Evolutionary conservation across 192 early-diverging fungal species (phyloP).

Genomic region (Backusella tarrabulga): DNA sequence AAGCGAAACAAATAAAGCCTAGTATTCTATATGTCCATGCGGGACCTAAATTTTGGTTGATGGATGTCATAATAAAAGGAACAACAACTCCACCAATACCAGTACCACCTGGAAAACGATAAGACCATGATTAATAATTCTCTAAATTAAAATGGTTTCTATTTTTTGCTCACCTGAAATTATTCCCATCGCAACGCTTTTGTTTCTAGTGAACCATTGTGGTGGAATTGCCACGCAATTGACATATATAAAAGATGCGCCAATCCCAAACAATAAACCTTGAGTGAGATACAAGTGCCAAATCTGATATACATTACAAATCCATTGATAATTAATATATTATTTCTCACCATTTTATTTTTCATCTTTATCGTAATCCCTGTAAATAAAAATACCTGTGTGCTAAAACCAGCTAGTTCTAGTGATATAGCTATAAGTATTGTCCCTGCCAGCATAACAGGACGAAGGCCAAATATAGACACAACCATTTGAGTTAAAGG

Average conservation of each 20-base stretch:
- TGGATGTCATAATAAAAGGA: conserved; percentile 51
- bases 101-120: conserved; percentile 42
- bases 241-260: conserved; percentile 31
- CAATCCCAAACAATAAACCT: conserved; percentile 55
- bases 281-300: conserved; percentile 64
- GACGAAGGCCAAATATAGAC: conserved; percentile 11
- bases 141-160: too few species aligned
- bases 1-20: conserved; percentile 26
- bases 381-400: not conserved
- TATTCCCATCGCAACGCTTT: conserved; percentile 55
- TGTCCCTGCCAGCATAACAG: conserved; percentile 13
- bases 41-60: conserved; percentile 54
- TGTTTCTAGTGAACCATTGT: conserved; percentile 57
- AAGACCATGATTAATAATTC: too few species aligned
- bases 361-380: not conserved
- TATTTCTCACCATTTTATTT: not conserved
- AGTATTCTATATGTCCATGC: conserved; percentile 45
- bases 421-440: conserved; percentile 9
- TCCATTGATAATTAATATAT: not conserved
- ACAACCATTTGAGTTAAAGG: conserved; percentile 21
- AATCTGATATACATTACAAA: conserved; percentile 32
- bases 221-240: conserved; percentile 39
- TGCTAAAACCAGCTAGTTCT: conserved; percentile 20
- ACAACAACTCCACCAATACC: conserved; percentile 73
- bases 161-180: conserved; percentile 19